These are phyloP conservation scores for Triticum monococcum DNA, from an alignment of 176 grass and related monocot species.

Conservation along the genomic window DNA sequence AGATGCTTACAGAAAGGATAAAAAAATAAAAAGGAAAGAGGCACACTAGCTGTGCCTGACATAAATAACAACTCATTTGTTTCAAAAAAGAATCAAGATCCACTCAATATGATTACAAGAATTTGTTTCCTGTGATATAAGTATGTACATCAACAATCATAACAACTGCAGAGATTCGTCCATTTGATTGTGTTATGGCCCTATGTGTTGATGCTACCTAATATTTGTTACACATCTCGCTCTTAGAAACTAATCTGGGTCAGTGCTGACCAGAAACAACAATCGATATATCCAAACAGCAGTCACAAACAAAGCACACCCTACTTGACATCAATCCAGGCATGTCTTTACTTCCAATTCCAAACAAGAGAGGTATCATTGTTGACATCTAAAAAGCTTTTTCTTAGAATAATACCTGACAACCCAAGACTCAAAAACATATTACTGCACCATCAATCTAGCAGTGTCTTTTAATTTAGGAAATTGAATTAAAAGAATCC, in stretches of 20 bases:
- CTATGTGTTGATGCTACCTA: too few species aligned
- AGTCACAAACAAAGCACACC: background rate
- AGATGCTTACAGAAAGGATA: background rate
- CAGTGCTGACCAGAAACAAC: background rate
- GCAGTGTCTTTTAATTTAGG: background rate
- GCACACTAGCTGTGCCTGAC: background rate
- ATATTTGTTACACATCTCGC: background rate
- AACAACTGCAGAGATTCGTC: background rate
- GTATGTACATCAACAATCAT: background rate
- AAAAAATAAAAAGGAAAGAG: background rate
- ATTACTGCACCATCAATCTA: background rate
- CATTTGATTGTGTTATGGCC: background rate
- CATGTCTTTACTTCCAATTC: background rate
- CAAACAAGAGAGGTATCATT: background rate
- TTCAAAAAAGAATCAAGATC: background rate
- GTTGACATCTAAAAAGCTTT: background rate
- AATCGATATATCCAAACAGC: background rate
- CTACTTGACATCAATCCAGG: background rate
- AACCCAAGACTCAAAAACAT: background rate
- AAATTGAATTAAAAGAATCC: background rate
- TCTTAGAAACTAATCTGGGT: background rate
- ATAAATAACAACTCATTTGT: background rate
- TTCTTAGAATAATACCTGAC: background rate
- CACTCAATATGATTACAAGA: background rate
- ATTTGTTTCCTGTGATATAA: background rate